Evolutionary conservation across 202 grass and related monocot genomes (phyloP).

Genomic region (Hordeum pubiflorum): DNA sequence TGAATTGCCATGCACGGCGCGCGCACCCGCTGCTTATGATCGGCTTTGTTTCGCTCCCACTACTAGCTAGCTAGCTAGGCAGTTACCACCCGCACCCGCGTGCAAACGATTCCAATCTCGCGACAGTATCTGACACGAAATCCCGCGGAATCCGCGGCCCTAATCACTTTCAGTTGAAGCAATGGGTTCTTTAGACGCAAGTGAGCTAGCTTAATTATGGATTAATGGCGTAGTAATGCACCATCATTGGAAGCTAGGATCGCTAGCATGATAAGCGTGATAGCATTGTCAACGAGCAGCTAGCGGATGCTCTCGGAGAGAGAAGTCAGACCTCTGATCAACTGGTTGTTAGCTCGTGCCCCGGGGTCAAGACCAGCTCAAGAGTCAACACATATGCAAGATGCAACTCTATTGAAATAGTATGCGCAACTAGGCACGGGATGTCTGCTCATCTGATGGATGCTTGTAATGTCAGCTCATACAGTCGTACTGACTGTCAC

Average conservation of each 20-base stretch:
- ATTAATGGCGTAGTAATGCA: no score
- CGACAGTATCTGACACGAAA: constrained; percentile 37
- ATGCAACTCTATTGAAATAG: not conserved
- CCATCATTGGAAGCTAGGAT: not conserved
- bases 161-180: not conserved
- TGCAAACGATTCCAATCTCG: constrained; percentile 2
- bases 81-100: not conserved
- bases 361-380: not conserved
- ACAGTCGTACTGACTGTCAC: not conserved
- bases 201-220: not conserved
- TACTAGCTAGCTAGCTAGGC: not conserved
- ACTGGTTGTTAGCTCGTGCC: not conserved
- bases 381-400: not conserved
- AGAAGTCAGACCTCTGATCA: not conserved
- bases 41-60: not conserved
- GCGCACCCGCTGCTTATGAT: not conserved
- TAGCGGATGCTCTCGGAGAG: not conserved
- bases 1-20: not conserved
- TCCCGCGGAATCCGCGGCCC: constrained; percentile 31
- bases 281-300: not conserved
- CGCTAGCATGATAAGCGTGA: not conserved
- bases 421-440: not conserved
- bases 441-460: not conserved
- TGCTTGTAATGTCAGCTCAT: not conserved
- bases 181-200: not conserved